Evolutionary conservation across 768 basidiomycete species (phyloP), one percentile per base, ranked within the genome.

Genomic region (Cystobasidium ongulense): DNA sequence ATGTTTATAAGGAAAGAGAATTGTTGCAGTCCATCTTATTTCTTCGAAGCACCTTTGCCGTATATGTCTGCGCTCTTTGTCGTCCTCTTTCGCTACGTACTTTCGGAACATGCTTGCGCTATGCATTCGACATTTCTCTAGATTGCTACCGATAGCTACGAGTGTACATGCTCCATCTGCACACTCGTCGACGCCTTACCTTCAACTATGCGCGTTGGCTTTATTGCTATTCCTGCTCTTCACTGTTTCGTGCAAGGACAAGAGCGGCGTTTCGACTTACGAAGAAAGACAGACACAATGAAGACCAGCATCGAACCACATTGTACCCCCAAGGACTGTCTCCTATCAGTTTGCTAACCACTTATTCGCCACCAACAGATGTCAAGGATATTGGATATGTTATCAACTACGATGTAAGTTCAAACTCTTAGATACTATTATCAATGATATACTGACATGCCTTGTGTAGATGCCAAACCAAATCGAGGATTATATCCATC

Each of bases 311-410:
- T 8, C 18, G 15, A 50, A n/a, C n/a, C 43, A 46, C 43, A 46
- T 13, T 46, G 43, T n/a, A 13, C 43, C 43, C 43, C n/a, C 43
- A 13, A 13, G 43, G 13, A 46, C 43, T 13, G 13, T 46, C 13
- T 46, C 43, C n/a, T 13, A 46, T 46, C 43, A 13, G 43, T 46
- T 67, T 67, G 23, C 50, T 67, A 29, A 46, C 36, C 36, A 35
- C 35, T 27, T 41, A 4, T 53, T 52, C 29, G 23, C 31, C 68
- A 29, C 17, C 39, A 39, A 46, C 27, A 96, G 95, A 96, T 85
- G 94, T 98, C 83, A 97, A 98, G 89, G 94, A 98, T 84, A 93
- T 98, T 78, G 89, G 90, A 78, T 97, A 93, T 83, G 93, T 97
- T 76, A 92, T 98, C 65, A 73, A 59, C 72, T 78, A 53, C 29